These are phyloP conservation scores for Margaritispora aquatica DNA, from an alignment of 495 filamentous ascomycete species.

Conservation along the genomic window DNA sequence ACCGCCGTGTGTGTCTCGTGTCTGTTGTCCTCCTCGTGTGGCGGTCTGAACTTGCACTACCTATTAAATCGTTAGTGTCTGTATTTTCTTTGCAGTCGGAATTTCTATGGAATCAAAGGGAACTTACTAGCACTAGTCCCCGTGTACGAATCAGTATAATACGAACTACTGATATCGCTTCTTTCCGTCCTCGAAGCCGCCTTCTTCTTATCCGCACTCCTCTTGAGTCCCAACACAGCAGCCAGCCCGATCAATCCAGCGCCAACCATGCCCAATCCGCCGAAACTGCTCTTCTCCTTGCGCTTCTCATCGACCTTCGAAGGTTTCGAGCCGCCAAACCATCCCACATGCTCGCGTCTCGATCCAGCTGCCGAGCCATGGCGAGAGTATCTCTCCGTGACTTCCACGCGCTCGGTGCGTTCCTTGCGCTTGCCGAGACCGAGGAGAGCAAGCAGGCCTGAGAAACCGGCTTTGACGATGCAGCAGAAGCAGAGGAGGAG, in stretches of 20 bases:
- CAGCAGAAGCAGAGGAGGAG: slow-evolving; percentile 69
- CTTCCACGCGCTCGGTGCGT: slow-evolving; percentile 31
- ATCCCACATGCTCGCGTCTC: slow-evolving; percentile 47
- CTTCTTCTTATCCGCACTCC: slow-evolving; percentile 49
- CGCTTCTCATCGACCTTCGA: slow-evolving; percentile 39
- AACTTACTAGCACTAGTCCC: slow-evolving; percentile 42
- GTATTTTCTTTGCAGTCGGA: not conserved
- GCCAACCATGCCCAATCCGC: slow-evolving; percentile 54
- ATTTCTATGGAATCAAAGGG: not conserved
- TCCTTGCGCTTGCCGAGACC: slow-evolving; percentile 44
- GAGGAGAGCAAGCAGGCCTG: slow-evolving; percentile 58
- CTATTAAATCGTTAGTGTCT: slow-evolving; percentile 31
- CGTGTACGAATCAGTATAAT: slow-evolving; percentile 38
- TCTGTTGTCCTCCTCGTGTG: slow-evolving; percentile 31
- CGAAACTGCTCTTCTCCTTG: slow-evolving; percentile 48
- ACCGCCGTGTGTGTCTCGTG: slow-evolving; percentile 14
- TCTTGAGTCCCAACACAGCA: slow-evolving; percentile 70
- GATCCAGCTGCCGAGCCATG: slow-evolving; percentile 30
- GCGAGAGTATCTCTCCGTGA: slow-evolving; percentile 61
- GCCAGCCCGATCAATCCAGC: slow-evolving; percentile 62
- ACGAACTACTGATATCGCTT: slow-evolving; percentile 39
- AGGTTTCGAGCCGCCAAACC: slow-evolving; percentile 57
- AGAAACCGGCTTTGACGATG: slow-evolving; percentile 60
- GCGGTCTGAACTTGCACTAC: slow-evolving; percentile 37
- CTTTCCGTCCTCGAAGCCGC: slow-evolving; percentile 38